These are phyloP conservation scores for Penicillium sp. DNA, from an alignment of 2,329 filamentous ascomycete genomes.

Conservation along the genomic window DNA sequence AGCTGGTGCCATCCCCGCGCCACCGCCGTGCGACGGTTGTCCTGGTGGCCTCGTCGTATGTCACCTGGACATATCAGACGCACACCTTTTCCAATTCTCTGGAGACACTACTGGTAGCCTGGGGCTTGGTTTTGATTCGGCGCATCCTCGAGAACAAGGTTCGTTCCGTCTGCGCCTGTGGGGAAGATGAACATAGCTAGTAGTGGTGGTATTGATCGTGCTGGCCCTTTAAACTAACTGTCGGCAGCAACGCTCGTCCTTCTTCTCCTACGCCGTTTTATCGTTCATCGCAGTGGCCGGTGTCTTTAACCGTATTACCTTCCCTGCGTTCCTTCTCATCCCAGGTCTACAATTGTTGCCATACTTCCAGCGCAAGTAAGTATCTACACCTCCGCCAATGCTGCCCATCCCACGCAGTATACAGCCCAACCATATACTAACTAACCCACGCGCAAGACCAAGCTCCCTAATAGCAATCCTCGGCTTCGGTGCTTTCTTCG, in stretches of 20 bases:
- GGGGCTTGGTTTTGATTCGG: slow-evolving; percentile 90
- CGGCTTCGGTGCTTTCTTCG: slow-evolving; percentile 69
- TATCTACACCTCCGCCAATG: slow-evolving; percentile 21
- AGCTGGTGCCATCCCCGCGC: slow-evolving; percentile 78
- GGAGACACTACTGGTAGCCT: slow-evolving; percentile 89
- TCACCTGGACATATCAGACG: slow-evolving; percentile 98
- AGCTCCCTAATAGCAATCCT: slow-evolving; percentile 67
- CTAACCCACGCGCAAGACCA: slow-evolving; percentile 56
- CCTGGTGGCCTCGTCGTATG: slow-evolving; percentile 92
- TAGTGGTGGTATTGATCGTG: neutral
- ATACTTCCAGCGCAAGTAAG: slow-evolving; percentile 81
- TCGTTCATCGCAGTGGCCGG: slow-evolving; percentile 84
- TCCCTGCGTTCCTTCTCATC: slow-evolving; percentile 88
- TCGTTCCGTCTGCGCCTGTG: slow-evolving; percentile 21
- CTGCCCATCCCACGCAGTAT: neutral
- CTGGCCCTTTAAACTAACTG: slow-evolving; percentile 13
- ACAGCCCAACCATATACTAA: slow-evolving; percentile 23
- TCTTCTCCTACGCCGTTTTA: slow-evolving; percentile 76
- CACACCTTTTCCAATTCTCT: slow-evolving; percentile 98
- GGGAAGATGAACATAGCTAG: neutral
- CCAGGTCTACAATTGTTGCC: slow-evolving; percentile 83
- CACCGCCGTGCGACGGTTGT: slow-evolving; percentile 75
- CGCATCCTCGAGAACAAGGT: slow-evolving; percentile 83
- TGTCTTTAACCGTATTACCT: slow-evolving; percentile 95
- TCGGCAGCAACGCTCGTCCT: slow-evolving; percentile 72